Conservation (phyloP, 2,329 filamentous ascomycete species). For the Trichoderma afroharzianum region DNA sequence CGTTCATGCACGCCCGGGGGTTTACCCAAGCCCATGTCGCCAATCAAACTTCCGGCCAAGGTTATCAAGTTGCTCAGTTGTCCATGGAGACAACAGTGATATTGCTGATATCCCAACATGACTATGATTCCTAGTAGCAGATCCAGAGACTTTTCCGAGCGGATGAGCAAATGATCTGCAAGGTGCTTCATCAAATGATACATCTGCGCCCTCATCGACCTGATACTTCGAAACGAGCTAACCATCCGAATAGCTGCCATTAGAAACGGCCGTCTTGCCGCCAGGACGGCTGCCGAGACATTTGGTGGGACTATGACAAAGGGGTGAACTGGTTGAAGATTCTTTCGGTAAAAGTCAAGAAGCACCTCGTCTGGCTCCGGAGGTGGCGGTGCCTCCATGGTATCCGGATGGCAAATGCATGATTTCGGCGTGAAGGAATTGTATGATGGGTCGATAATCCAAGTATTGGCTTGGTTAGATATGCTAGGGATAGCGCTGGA, state of each 20-base stretch:
- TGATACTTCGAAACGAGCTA: conserved; percentile 43
- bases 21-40: conserved; percentile 45
- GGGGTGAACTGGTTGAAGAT: conserved; percentile 43
- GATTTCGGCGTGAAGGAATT: conserved; percentile 44
- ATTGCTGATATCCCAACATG: conserved; percentile 50
- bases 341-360: conserved; percentile 41
- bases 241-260: conserved; percentile 50
- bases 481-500: conserved; percentile 18
- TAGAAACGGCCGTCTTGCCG: conserved; percentile 43
- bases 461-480: conserved; percentile 21
- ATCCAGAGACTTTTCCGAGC: conserved; percentile 48
- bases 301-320: conserved; percentile 43
- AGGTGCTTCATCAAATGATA: conserved; percentile 45
- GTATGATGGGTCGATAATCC: conserved; percentile 40
- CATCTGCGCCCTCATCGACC: conserved; percentile 49
- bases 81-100: conserved; percentile 51
- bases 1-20: conserved; percentile 40
- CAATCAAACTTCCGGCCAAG: conserved; percentile 44
- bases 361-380: conserved; percentile 46
- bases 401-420: conserved; percentile 45
- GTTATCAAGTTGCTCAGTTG: conserved; percentile 51
- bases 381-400: conserved; percentile 36
- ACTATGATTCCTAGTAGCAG: conserved; percentile 48
- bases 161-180: conserved; percentile 47
- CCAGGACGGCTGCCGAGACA: conserved; percentile 36